A percentile compares a stretch with the other conserved stretches of the same genome.
These are phyloP conservation scores for Ananas comosus DNA, from an alignment of 176 grass and related monocot genomes.

Conservation along the genomic window DNA sequence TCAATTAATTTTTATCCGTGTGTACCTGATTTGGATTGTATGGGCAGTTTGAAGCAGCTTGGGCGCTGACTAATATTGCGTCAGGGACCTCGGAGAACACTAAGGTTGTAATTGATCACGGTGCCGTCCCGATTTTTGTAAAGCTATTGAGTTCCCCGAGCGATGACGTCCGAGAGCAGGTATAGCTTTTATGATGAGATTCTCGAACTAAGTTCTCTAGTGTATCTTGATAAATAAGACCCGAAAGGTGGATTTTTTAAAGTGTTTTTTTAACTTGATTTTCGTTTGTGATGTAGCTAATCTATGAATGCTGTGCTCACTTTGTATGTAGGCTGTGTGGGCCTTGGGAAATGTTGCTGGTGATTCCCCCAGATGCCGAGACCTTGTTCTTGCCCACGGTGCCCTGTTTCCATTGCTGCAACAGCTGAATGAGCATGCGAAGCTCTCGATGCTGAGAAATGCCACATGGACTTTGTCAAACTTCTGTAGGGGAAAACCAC, in stretches of 20 bases:
- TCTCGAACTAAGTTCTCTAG: neutral
- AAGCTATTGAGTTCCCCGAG: constrained; percentile 59
- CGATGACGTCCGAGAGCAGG: constrained; percentile 91
- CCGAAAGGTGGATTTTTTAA: neutral
- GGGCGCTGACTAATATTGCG: constrained; percentile 92
- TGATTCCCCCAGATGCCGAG: constrained; percentile 83
- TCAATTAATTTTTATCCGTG: neutral
- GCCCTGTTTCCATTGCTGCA: constrained; percentile 63
- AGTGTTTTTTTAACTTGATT: neutral
- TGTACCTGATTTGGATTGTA: neutral
- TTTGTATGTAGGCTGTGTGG: constrained; percentile 61
- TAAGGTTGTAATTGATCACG: constrained; percentile 73
- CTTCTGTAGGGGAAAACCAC: constrained; percentile 88
- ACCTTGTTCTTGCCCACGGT: constrained; percentile 60
- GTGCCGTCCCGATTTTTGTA: constrained; percentile 87
- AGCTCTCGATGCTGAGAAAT: constrained; percentile 92
- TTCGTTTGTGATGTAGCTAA: neutral
- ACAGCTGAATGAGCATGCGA: constrained; percentile 83
- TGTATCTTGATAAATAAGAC: neutral
- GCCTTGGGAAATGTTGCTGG: constrained; percentile 94
- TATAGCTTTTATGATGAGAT: constrained; percentile 1
- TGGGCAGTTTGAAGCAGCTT: constrained; percentile 85
- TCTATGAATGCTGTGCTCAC: neutral
- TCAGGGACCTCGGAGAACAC: constrained; percentile 92
- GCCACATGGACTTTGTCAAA: constrained; percentile 95